Base-by-base conservation (phyloP, 768 basidiomycete genomes). In the Leccinellum luteum region DNA sequence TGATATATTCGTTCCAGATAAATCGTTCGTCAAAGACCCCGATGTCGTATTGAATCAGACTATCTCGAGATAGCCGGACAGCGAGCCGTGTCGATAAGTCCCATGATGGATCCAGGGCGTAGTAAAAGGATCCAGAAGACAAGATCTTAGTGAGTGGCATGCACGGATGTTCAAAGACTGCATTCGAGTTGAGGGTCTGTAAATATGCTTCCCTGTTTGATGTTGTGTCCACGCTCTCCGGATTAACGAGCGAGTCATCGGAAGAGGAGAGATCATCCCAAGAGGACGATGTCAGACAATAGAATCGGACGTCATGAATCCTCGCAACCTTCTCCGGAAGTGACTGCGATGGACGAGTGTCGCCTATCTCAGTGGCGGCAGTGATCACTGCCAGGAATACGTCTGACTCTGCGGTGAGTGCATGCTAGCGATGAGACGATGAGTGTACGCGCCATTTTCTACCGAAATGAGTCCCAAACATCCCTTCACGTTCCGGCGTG, bases 1-100 rank as follows among this genome's bases (percentile, higher is more conserved):
- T 82, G 53, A 98, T 86, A 65, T 87, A 95, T 64, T 90, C 87
- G 69, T 99, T 99, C 96, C 96, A 99, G 13, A 98, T 83, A 68
- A 95, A 96, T 51, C 91, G 83, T 54, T 86, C 85, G 69, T 95
- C 92, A 63, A 87, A 92, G n/a, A 78, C 75, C 23, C 76, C 78
- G 9, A 81, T 69, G 64, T 90, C 85, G 60, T 75, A 75, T 41
- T 71, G 68, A 48, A 73, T 61, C 38, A 66, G 74, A 54, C 69
- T 73, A 64, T 81, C 80, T 69, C 83, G 76, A 57, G 79, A 73
- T 51, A 94, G 72, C 3, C 94, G 83, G 32, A 85, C 81, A 15
- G 87, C 77, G 38, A 98, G 78, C 47, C 95, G 78, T 1, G 92
- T 88, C 4, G 94, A 94, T 30, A 98, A 76, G 72, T 98, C 95